Conservation (phyloP, 805 yeast genomes). For the Barnettozyma vustinii region DNA sequence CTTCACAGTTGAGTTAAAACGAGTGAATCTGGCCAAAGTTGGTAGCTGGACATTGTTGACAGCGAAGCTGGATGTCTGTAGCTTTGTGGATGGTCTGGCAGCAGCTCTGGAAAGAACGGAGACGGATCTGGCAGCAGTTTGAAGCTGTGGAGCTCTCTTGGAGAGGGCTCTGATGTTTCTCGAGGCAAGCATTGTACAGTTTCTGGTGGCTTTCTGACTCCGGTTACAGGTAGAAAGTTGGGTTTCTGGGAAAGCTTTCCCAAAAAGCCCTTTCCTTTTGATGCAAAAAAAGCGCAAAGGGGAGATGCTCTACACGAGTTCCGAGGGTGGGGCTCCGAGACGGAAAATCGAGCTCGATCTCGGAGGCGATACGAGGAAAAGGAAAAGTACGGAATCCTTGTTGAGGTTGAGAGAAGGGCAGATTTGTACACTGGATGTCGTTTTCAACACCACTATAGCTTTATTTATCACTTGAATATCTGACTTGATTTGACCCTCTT, state of each 20-base stretch:
- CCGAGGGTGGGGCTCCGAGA: conserved; percentile 2
- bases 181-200: conserved; percentile 14
- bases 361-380: neutral
- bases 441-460: neutral
- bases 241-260: neutral
- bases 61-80: neutral
- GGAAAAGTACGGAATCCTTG: neutral
- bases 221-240: neutral
- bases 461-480: neutral
- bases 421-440: neutral
- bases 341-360: neutral
- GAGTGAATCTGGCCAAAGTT: conserved; percentile 17
- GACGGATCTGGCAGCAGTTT: conserved; percentile 8
- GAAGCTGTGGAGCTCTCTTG: conserved; percentile 11
- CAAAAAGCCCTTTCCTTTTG: neutral
- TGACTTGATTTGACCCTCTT: neutral
- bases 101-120: conserved; percentile 9
- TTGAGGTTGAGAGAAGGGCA: neutral
- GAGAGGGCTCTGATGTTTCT: conserved; percentile 13
- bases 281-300: neutral
- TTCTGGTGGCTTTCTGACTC: neutral
- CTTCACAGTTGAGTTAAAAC: conserved; percentile 44
- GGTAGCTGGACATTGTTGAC: conserved; percentile 7
- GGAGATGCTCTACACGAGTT: neutral
- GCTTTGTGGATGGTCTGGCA: conserved; percentile 3